Percentiles rank a stretch among this genome's conserved stretches.
These are phyloP conservation scores for Ziziphus jujuba DNA, from an alignment of 306 rosid genomes.

Conservation along the genomic window DNA sequence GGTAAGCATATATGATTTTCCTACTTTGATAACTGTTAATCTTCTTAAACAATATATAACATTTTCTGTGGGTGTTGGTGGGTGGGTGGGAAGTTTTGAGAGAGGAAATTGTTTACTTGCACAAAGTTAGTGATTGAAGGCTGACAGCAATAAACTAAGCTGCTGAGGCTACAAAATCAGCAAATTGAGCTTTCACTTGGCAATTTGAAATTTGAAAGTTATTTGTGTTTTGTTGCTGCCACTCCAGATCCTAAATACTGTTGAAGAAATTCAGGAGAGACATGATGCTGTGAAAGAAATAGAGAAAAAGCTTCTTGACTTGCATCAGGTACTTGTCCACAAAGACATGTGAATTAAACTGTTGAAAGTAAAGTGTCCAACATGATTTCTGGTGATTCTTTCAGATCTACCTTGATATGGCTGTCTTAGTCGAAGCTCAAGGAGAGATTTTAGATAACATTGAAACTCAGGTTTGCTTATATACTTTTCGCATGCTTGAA, in stretches of 20 bases:
- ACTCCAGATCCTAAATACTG: slow-evolving; percentile 70
- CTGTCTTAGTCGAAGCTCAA: slow-evolving; percentile 94
- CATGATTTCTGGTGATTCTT: slow-evolving; percentile 12
- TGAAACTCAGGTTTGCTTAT: slow-evolving; percentile 79
- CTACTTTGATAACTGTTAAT: too few relatives aligned
- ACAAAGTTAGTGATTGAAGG: too few relatives aligned
- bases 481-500: slow-evolving; percentile 12
- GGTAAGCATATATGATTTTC: too few relatives aligned
- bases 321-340: slow-evolving; percentile 70
- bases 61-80: too few relatives aligned
- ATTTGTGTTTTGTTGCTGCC: not conserved
- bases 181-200: not conserved
- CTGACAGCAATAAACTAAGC: not conserved
- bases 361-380: slow-evolving; percentile 15
- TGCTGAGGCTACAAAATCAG: not conserved
- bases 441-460: slow-evolving; percentile 90
- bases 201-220: slow-evolving; percentile 10
- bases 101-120: too few relatives aligned
- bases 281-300: slow-evolving; percentile 89
- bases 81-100: too few relatives aligned
- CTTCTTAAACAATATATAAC: too few relatives aligned
- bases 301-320: slow-evolving; percentile 90
- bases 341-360: not conserved
- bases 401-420: slow-evolving; percentile 93
- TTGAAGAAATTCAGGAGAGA: slow-evolving; percentile 98